phyloP scores from a whole-genome alignment of 2,329 filamentous ascomycete species.

The Nothomitra cinnamomea region DNA sequence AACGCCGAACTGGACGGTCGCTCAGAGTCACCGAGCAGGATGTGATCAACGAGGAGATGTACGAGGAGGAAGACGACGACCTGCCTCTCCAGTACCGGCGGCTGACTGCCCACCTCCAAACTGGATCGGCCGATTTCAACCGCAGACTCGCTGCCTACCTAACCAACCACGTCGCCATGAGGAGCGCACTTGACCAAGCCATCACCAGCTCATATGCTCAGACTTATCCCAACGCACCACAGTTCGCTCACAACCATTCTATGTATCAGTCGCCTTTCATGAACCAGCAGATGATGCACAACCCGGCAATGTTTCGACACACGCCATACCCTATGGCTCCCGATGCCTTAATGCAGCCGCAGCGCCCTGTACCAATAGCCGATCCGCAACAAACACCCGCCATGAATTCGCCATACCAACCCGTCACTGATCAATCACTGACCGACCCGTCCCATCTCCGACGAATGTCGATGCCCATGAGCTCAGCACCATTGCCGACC shows the following conservation, averaged over 20 bases:
- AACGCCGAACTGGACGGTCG: constrained; percentile 66
- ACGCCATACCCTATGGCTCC: constrained; percentile 7
- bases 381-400: neutral
- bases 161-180: constrained; percentile 38
- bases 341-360: neutral
- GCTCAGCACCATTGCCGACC: constrained; percentile 13
- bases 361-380: neutral
- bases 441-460: constrained; percentile 14
- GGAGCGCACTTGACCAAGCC: constrained; percentile 30
- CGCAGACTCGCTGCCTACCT: constrained; percentile 42
- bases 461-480: constrained; percentile 26
- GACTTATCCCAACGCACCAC: constrained; percentile 21
- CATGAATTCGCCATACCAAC: neutral
- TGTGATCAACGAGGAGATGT: constrained; percentile 86
- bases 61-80: constrained; percentile 84
- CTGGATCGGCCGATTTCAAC: constrained; percentile 42
- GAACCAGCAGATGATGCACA: constrained; percentile 5
- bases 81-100: constrained; percentile 48
- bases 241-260: constrained; percentile 21
- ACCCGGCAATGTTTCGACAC: constrained; percentile 12
- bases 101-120: constrained; percentile 44
- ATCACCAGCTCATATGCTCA: constrained; percentile 24
- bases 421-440: neutral
- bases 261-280: constrained; percentile 19
- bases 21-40: constrained; percentile 73